These are phyloP conservation scores for Cotoneaster glaucophyllus DNA, from an alignment of 306 rosid genomes.

Conservation along the genomic window DNA sequence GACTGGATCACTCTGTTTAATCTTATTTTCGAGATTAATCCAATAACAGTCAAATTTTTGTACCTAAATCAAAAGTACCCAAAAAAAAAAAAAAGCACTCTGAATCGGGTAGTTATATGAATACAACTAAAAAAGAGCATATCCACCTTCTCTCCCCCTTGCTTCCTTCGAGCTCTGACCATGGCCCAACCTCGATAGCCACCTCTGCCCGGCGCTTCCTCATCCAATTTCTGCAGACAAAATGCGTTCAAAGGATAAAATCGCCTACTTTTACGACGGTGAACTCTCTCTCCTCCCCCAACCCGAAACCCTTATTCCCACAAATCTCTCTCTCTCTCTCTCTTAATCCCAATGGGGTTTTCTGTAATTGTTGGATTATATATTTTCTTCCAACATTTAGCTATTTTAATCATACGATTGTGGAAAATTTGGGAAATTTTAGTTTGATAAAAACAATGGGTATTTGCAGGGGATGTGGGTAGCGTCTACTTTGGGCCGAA, in stretches of 20 bases:
- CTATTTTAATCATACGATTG: conserved; percentile 4
- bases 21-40: too few species aligned
- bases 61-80: too few species aligned
- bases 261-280: conserved; percentile 96
- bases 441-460: background rate
- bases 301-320: conserved; percentile 26
- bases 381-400: background rate
- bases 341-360: background rate
- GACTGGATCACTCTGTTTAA: too few species aligned
- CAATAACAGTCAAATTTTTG: too few species aligned
- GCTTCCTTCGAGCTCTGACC: background rate
- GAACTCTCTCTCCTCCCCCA: conserved; percentile 1
- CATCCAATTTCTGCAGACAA: background rate
- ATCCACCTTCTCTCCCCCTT: too few species aligned
- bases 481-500: conserved; percentile 97
- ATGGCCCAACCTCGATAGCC: background rate
- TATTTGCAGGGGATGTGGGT: conserved; percentile 87
- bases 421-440: background rate
- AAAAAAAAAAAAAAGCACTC: too few species aligned
- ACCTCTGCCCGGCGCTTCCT: background rate
- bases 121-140: too few species aligned
- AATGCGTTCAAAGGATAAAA: conserved; percentile 86
- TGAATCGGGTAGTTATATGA: too few species aligned
- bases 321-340: background rate
- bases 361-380: background rate